Evolutionary conservation across 768 basidiomycete genomes (phyloP).

Genomic region (Boletus pseudopeckii): DNA sequence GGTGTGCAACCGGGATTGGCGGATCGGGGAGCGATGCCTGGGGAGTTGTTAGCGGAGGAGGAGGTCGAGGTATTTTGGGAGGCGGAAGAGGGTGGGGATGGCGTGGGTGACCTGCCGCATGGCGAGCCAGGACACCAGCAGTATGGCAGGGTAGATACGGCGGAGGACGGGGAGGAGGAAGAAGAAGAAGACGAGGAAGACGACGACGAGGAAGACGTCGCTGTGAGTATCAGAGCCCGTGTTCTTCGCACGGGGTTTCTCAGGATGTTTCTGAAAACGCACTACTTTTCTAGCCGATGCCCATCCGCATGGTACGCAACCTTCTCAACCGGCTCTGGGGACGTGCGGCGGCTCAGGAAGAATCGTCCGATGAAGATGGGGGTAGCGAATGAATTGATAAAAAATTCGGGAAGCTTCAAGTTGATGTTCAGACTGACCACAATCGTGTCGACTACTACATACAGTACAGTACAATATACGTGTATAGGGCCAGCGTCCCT

Average conservation of each 20-base stretch:
- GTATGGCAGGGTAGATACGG: slow-evolving; percentile 27
- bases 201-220: slow-evolving; percentile 38
- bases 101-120: slow-evolving; percentile 14
- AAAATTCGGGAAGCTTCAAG: background rate
- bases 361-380: slow-evolving; percentile 21
- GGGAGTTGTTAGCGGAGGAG: slow-evolving; percentile 43
- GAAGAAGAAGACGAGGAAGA: slow-evolving; percentile 20
- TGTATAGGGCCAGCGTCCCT: background rate
- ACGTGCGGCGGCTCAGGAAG: slow-evolving; percentile 20
- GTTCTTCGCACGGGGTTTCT: background rate
- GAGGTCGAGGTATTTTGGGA: slow-evolving; percentile 23
- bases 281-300: slow-evolving; percentile 47
- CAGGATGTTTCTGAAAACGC: background rate
- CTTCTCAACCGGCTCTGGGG: slow-evolving; percentile 62
- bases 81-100: slow-evolving; percentile 28
- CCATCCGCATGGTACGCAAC: slow-evolving; percentile 54
- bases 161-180: slow-evolving; percentile 42
- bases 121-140: slow-evolving; percentile 22
- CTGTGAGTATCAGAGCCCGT: slow-evolving; percentile 36
- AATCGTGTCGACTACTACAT: background rate
- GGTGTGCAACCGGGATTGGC: slow-evolving; percentile 25
- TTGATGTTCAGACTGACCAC: background rate
- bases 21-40: slow-evolving; percentile 35
- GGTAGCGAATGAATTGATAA: background rate
- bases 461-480: background rate